Evolutionary conservation across 2,329 filamentous ascomycete species (phyloP), one percentile per base, ranked within the genome.

Genomic region (Pyrenochaeta sp.): DNA sequence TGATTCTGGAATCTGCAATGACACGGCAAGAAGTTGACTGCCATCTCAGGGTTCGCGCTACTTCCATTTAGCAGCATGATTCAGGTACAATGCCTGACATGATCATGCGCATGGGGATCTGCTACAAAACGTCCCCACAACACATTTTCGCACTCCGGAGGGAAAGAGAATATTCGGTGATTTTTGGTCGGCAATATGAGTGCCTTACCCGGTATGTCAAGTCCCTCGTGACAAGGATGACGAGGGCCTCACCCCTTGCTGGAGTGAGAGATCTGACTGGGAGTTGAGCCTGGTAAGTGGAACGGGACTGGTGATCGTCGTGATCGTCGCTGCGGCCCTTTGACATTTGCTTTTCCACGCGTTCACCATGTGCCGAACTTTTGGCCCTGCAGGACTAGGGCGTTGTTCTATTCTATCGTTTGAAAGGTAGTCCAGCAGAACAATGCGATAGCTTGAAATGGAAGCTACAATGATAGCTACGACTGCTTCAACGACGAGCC

Each of bases 401-500:
- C 22, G n/a, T 14, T 14, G 31, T 23, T 9, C 19, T 21, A 7
- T 7, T 20, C 22, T 14, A 2, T 10, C n/a, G 7, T 22, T 11
- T n/a, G 30, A n/a, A 11, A 32, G 30, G 30, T 32, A 32, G 23
- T 54, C 46, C 4, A 58, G 17, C 10, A 52, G 29, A 20, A 52
- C 4, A 17, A 43, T 31, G 3, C 46, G 47, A 44, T 51, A 53
- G 42, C 49, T 53, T 8, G 52, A 55, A 10, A 53, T 34, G 22
- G 45, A 50, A 10, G 40, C 46, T 39, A 49, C 43, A 28, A 42
- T 39, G 4, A 54, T 15, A 10, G 46, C 41, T 8, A 48, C 28
- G 20, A 37, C 35, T 9, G 45, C 52, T 47, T 58, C 54, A 3
- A 53, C 32, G 3, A 34, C 17, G 19, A 58, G 49, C 48, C 41